A percentile compares a stretch with the other conserved stretches of the same genome.
These are phyloP conservation scores for Pleurotus sapidus DNA, from an alignment of 768 basidiomycete species.

Conservation along the genomic window DNA sequence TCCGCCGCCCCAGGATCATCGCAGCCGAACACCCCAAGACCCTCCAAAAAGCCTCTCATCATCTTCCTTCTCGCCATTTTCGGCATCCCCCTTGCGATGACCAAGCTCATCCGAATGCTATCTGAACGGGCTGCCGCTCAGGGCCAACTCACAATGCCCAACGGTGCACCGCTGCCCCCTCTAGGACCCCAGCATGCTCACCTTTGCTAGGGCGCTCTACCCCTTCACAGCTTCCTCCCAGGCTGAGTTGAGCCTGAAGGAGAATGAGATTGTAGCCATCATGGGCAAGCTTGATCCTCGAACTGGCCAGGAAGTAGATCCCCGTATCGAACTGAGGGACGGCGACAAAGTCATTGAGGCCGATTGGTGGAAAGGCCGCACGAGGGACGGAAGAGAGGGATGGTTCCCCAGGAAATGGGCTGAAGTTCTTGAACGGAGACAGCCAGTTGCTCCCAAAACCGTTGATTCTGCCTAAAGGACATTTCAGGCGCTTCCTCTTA, in stretches of 20 bases:
- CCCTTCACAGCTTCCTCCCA: constrained; percentile 66
- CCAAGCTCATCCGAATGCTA: constrained; percentile 79
- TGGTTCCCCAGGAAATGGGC: constrained; percentile 96
- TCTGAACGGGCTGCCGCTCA: constrained; percentile 53
- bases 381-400: constrained; percentile 86
- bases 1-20: constrained; percentile 36
- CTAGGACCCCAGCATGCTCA: constrained; percentile 79
- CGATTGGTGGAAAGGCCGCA: constrained; percentile 96
- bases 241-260: constrained; percentile 76
- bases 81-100: constrained; percentile 93
- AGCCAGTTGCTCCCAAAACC: constrained; percentile 24
- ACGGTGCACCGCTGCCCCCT: constrained; percentile 41
- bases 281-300: constrained; percentile 74
- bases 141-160: constrained; percentile 29
- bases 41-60: constrained; percentile 87
- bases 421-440: constrained; percentile 55
- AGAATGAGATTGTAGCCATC: constrained; percentile 93
- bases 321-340: constrained; percentile 54
- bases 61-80: constrained; percentile 92
- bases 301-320: constrained; percentile 67
- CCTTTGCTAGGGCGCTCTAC: constrained; percentile 82
- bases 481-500: no score
- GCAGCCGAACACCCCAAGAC: constrained; percentile 44
- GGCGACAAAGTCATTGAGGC: constrained; percentile 20
- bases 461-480: constrained; percentile 6